phyloP scores from a whole-genome alignment of 1,284 basidiomycete species.

The Inonotus hispidus region DNA sequence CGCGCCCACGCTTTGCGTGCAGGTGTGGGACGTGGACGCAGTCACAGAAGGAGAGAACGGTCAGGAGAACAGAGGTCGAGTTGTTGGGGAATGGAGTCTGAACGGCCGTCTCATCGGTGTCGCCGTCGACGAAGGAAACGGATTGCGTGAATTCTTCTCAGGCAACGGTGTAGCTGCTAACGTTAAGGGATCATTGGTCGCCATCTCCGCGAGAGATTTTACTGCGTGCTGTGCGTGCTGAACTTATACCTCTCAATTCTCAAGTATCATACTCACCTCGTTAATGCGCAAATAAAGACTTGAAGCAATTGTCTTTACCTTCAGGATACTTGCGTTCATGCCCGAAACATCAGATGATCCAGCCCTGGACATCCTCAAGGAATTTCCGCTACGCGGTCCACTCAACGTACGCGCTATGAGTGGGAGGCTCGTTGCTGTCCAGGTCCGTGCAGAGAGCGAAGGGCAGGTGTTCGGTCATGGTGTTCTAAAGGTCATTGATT shows the following conservation, averaged over 20 bases:
- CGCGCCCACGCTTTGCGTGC: neutral
- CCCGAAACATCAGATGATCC: neutral
- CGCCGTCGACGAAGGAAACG: constrained; percentile 13
- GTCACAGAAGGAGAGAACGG: neutral
- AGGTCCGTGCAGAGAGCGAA: constrained; percentile 1
- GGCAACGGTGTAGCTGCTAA: neutral
- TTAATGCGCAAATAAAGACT: neutral
- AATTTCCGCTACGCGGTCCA: neutral
- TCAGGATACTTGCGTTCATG: constrained; percentile 5
- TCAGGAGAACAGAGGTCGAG: neutral
- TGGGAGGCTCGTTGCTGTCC: constrained; percentile 5
- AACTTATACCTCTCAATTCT: neutral
- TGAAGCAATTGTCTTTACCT: neutral
- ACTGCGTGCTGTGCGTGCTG: neutral
- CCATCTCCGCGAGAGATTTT: constrained; percentile 9
- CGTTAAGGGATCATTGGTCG: constrained; percentile 3
- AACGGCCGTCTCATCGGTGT: constrained; percentile 6
- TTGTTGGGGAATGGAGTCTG: constrained; percentile 8
- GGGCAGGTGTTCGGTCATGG: constrained; percentile 1
- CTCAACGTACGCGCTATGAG: constrained; percentile 11
- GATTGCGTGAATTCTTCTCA: neutral
- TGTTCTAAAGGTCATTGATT: constrained; percentile 13
- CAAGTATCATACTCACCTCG: neutral
- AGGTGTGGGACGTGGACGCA: constrained; percentile 16
- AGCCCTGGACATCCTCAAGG: neutral